Base-by-base conservation (phyloP, 2,329 filamentous ascomycete species). In the Aureobasidium zeae region DNA sequence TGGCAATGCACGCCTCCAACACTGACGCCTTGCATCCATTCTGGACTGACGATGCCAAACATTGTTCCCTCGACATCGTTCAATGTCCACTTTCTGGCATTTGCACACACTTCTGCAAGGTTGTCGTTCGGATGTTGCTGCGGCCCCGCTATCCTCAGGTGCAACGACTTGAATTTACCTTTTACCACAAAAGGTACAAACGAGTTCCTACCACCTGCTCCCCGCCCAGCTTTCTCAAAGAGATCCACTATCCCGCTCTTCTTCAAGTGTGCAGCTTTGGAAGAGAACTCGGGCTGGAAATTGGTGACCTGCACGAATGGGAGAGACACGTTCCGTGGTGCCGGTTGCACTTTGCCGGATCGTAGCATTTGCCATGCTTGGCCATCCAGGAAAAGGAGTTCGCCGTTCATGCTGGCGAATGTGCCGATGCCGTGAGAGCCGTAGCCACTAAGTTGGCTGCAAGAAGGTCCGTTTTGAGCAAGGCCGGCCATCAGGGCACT, bases 371-470 rank as follows among this genome's bases (percentile, higher is more conserved):
- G 44, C 51, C 62, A 63, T 9, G 63, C 56, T 21, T 53, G 49
- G 15, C 53, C 49, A 39, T 65, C 61, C n/a, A 63, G 49, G 21
- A 65, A 63, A 25, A 63, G 52, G 34, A 62, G 48, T 34, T 59
- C 55, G 19, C 44, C 39, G 29, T 61, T 55, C 19, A 55, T 49
- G 30, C 60, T 56, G 48, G 58, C 54, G 30, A 65, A 66, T n/a
- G 59, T 50, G 20, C 64, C 65, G 35, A 67, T 58, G 50, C 65
- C 65, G 50, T 68, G 58, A 10, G 61, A 63, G 48, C 65, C 65
- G 46, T 68, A 63, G 24, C 62, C 61, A 12, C 59, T 58, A 3
- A 68, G 57, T 50, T 64, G 61, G 10, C 57, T 53, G 16, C 48
- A 56, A 17, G 49, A 61, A 42, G 51, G 59, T 24, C 49, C 63